Percentiles rank a stretch among this genome's conserved stretches.
Evolutionary conservation across 1,284 basidiomycete genomes (phyloP).

Genomic region (Tilletia indica): DNA sequence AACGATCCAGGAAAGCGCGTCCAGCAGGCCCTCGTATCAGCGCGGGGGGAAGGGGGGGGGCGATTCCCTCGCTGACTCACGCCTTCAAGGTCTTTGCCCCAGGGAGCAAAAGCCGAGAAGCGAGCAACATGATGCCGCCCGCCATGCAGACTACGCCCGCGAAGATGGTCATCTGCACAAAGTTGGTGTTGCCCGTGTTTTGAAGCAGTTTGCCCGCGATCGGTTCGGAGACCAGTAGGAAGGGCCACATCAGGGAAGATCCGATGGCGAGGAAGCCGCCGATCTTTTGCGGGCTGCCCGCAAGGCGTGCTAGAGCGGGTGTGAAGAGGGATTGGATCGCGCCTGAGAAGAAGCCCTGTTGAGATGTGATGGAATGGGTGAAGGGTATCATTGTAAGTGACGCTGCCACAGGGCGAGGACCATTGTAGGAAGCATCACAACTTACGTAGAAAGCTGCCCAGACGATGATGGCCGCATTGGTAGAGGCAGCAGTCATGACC

Average conservation of each 20-base stretch:
- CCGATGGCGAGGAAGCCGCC: slow-evolving; percentile 15
- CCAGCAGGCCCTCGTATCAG: too few relatives aligned
- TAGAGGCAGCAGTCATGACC: neutral
- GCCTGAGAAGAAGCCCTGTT: slow-evolving; percentile 18
- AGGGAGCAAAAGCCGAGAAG: slow-evolving; percentile 1
- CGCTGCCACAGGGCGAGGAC: neutral
- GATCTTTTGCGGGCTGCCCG: slow-evolving; percentile 8
- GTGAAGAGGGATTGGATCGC: slow-evolving; percentile 18
- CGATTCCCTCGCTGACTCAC: neutral
- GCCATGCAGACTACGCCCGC: neutral
- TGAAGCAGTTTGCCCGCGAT: slow-evolving; percentile 16
- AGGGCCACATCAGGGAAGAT: neutral
- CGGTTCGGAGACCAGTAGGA: slow-evolving; percentile 13
- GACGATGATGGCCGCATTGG: slow-evolving; percentile 14
- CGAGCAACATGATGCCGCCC: neutral
- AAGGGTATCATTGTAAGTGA: too few relatives aligned
- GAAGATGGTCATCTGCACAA: neutral
- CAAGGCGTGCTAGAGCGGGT: slow-evolving; percentile 3
- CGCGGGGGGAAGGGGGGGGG: too few relatives aligned
- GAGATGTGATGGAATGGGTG: neutral
- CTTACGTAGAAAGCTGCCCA: slow-evolving; percentile 15
- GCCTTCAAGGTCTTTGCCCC: slow-evolving; percentile 5
- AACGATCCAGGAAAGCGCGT: too few relatives aligned
- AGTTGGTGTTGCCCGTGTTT: slow-evolving; percentile 7
- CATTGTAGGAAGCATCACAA: neutral